Percentiles rank a stretch among this genome's conserved stretches.
phyloP scores from a whole-genome alignment of 2,329 filamentous ascomycete genomes.

The Exophiala mesophila region DNA sequence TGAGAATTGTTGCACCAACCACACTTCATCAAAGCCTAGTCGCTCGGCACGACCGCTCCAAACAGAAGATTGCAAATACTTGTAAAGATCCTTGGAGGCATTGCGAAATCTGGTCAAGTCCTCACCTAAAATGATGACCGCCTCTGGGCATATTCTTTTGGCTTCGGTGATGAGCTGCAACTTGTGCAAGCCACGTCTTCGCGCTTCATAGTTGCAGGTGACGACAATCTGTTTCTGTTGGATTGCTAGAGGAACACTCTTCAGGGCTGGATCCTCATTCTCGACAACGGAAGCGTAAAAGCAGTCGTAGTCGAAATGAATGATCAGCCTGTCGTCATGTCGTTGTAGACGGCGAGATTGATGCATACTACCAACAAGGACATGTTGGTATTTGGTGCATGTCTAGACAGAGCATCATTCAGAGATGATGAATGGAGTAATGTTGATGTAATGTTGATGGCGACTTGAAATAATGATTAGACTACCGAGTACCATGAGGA shows the following conservation, averaged over 20 bases:
- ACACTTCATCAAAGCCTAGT: slow-evolving; percentile 84
- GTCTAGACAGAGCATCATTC: neutral
- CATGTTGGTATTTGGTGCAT: slow-evolving; percentile 12
- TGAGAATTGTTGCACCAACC: no score
- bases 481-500: no score
- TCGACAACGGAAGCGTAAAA: slow-evolving; percentile 94
- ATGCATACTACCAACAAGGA: slow-evolving; percentile 24
- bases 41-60: slow-evolving; percentile 77
- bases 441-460: no score
- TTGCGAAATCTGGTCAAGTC: slow-evolving; percentile 81
- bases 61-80: slow-evolving; percentile 65
- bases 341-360: slow-evolving; percentile 35
- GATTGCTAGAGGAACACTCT: slow-evolving; percentile 69
- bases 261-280: slow-evolving; percentile 69
- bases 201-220: slow-evolving; percentile 90
- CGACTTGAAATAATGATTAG: no score
- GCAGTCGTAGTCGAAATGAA: slow-evolving; percentile 71
- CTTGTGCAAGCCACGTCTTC: slow-evolving; percentile 62
- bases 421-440: no score
- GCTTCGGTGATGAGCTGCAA: slow-evolving; percentile 82
- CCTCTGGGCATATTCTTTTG: slow-evolving; percentile 71
- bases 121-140: slow-evolving; percentile 81
- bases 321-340: slow-evolving; percentile 63
- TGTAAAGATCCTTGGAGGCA: slow-evolving; percentile 74
- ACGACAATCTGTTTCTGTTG: slow-evolving; percentile 91